Evolutionary conservation across 192 early-diverging fungal species (phyloP).

Genomic region (Pilaira anomala): DNA sequence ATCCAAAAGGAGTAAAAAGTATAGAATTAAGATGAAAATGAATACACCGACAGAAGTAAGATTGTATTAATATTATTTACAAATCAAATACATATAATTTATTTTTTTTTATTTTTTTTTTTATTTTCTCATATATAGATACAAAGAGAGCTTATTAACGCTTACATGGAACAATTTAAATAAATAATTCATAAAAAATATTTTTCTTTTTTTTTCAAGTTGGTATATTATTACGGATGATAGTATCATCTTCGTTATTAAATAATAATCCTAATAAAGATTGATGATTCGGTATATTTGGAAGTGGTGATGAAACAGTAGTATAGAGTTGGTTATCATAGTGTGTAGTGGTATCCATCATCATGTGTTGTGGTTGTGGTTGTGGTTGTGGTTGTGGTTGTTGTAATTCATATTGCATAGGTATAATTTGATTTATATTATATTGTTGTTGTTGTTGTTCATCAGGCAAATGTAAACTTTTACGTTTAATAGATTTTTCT

Average conservation of each 20-base stretch:
- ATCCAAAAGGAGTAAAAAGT: background rate
- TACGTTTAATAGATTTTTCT: background rate
- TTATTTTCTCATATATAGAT: constrained; percentile 7
- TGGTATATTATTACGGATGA: constrained; percentile 4
- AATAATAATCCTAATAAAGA: constrained; percentile 9
- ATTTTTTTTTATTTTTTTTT: background rate
- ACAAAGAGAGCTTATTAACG: constrained; percentile 10
- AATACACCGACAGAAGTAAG: constrained; percentile 6
- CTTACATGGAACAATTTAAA: constrained; percentile 12
- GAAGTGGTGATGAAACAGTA: background rate
- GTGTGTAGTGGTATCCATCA: background rate
- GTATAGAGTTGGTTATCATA: constrained; percentile 7
- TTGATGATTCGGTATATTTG: background rate
- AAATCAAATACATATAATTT: too few relatives aligned
- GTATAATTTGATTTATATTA: background rate
- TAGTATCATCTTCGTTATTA: constrained; percentile 9
- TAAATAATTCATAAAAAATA: background rate
- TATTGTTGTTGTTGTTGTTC: background rate
- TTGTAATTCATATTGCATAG: background rate
- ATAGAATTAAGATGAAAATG: background rate
- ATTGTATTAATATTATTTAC: background rate
- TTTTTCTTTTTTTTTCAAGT: background rate
- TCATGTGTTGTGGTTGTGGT: background rate
- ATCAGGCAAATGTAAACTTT: constrained; percentile 11
- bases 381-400: background rate